Evolutionary conservation across 768 basidiomycete species (phyloP), one percentile per base, ranked within the genome.

Genomic region (Wakefieldia striispora): DNA sequence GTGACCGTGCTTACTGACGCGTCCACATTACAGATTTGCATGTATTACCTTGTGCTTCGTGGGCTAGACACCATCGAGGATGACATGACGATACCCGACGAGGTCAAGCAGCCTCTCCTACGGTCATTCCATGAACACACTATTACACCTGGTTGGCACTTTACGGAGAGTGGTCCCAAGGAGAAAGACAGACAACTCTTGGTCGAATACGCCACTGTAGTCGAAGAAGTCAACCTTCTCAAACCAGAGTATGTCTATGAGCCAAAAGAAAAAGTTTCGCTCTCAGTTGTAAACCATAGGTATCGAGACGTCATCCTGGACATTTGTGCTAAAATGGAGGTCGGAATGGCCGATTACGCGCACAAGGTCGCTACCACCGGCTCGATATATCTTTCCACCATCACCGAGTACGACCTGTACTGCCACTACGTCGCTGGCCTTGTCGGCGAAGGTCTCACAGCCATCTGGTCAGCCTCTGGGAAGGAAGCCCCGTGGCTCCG

Each of bases 351-450:
- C 20, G 91, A 95, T 68, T 98, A 88, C 62, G 85, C 91, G 1
- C 90, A 91, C 69, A 83, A 84, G 56, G 85, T 91, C 6, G 85
- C 86, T 6, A 75, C 84, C 6, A 82, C 82, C 1, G 84, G 83
- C 43, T 72, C 79, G 38, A 77, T 83, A 54, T 86, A 86, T 61
- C 77, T 97, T 47, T 79, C 82, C 39, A 83, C 86, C 6, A 70
- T 93, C 45, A 75, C 82, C 33, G 93, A 97, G 57, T 99, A 94
- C 72, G 92, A 97, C 67, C 79, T 99, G 13, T 99, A 99, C 70
- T 99, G 95, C 66, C 95, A 99, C 69, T 97, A 94, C 64, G 95
- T 98, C 58, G 95, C 95, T 0, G 95, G 95, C 3, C 86, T 99
- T 49, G 95, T 98, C 51, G 95, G 95, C 31, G 95, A 98, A 68